Evolutionary conservation across 441 rosid species (phyloP), one percentile per base, ranked within the genome.

Genomic region (Bruguiera hainesii): DNA sequence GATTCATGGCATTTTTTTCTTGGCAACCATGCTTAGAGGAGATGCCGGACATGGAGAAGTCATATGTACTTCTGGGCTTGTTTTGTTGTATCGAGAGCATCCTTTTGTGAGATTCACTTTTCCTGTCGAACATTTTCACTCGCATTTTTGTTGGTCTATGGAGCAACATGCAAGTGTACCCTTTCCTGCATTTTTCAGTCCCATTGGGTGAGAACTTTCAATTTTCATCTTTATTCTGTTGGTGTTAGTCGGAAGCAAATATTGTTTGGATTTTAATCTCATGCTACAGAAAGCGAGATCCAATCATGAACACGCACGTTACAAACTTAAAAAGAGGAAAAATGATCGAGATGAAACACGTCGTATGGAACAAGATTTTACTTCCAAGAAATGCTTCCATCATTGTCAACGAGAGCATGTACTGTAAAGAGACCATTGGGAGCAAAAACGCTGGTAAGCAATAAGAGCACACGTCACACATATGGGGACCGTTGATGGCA

Each of bases 91-190:
- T 63, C 39, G 76, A 31, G 61, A 73, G 71, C 21, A 52, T 60
- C 52, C 9, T 8, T 31, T 71, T 35, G 64, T 63, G 59, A 56
- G 63, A 55, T 70, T 64, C 51, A 59, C 29, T 31, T 18, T 29
- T 75, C 67, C 56, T 53, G 53, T 67, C 25, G 52, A 68, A 66
- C 73, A 75, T 67, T 33, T 75, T 56, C 70, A 15, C 64, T 55
- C 64, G 48, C 48, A 42, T 66, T 21, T 66, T 56, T 29, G 53
- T 63, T 61, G 71, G 52, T 61, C 57, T 52, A 75, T 11, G 68
- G 63, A 35, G 62, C 49, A 63, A 61, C 71, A 26, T 70, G 48
- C 65, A 66, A 66, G 55, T 59, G 60, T 75, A 69, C 63, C 37
- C 70, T 30, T 63, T 60, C 49, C 64, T 57, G 50, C 63, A 42